Conservation (phyloP, 306 rosid genomes). For the Sicyos edulis region DNA sequence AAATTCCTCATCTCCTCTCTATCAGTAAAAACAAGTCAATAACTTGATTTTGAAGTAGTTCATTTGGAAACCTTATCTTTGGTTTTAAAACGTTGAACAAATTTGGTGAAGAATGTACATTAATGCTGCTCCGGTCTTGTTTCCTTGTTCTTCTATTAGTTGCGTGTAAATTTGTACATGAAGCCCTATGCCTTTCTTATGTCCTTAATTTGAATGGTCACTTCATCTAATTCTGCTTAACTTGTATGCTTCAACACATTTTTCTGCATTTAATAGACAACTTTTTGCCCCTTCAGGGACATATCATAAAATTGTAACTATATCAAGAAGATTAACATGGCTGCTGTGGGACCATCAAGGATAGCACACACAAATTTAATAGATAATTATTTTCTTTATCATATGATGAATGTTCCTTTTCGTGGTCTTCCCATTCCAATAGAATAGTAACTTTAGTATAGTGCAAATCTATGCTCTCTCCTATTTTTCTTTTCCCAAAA, state of each 20-base stretch:
- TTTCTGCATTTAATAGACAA: background rate
- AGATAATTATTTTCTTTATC: background rate
- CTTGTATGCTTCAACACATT: background rate
- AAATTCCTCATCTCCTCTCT: background rate
- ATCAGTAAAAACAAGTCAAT: background rate
- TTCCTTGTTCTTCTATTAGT: background rate
- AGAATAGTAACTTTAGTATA: background rate
- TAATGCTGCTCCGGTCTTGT: background rate
- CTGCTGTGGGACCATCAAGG: no score
- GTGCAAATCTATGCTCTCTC: background rate
- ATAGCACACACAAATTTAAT: no score
- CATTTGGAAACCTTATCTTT: background rate
- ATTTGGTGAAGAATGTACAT: background rate
- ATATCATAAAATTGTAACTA: no score
- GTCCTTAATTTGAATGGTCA: background rate
- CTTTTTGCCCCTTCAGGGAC: no score
- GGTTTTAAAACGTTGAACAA: background rate
- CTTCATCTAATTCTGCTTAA: slow-evolving; percentile 3
- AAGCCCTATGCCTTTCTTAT: background rate
- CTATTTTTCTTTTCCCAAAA: background rate
- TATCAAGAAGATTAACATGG: no score
- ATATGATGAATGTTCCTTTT: background rate
- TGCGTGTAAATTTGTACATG: background rate
- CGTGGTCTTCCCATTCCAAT: background rate
- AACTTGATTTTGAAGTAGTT: background rate